Base-by-base conservation (phyloP, 2,329 filamentous ascomycete species). In the Biscogniauxia marginata region DNA sequence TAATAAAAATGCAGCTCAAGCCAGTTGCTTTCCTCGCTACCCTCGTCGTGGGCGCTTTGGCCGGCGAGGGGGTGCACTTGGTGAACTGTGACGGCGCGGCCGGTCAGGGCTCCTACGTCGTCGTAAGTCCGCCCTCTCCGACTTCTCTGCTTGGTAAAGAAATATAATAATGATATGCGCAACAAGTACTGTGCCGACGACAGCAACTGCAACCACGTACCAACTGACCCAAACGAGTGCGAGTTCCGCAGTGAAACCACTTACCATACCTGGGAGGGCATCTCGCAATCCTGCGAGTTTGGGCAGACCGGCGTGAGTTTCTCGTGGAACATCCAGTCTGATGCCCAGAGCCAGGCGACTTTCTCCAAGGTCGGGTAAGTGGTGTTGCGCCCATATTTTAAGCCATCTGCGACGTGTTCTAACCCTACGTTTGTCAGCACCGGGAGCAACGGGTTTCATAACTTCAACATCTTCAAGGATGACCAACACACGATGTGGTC, bases 401-500 rank as follows among this genome's bases (percentile, higher is more conserved):
- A 25, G 24, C 24, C 11, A 25, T 34, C 30, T 34, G 30, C 30
- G 5, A 34, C 11, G 30, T 34, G 30, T 8, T 13, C 30, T 34
- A 13, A 34, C 30, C 8, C 30, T 34, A 7, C 9, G 3, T 46
- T 18, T 7, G 2, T 23, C 11, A 54, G 52, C 8, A 49, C 52
- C 22, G 52, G 47, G 11, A 46, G 11, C 52, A 54, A 54, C 46
- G 21, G 52, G 39, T 30, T 23, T 18, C 47, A 54, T 18, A 44
- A 43, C 47, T 54, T 54, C 47, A 54, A 47, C 23, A 45, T 54
- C 22, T 44, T 47, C 21, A 54, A 54, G 52, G 52, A 54, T 46
- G 52, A 54, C 52, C 52, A 54, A 34, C 52, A 54, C 22, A 39
- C 50, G 19, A 54, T 54, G 52, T 54, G 46, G 30, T 34, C 23